Base-by-base conservation (phyloP, 2,329 filamentous ascomycete species). In the Neopestalotiopsis sp. region DNA sequence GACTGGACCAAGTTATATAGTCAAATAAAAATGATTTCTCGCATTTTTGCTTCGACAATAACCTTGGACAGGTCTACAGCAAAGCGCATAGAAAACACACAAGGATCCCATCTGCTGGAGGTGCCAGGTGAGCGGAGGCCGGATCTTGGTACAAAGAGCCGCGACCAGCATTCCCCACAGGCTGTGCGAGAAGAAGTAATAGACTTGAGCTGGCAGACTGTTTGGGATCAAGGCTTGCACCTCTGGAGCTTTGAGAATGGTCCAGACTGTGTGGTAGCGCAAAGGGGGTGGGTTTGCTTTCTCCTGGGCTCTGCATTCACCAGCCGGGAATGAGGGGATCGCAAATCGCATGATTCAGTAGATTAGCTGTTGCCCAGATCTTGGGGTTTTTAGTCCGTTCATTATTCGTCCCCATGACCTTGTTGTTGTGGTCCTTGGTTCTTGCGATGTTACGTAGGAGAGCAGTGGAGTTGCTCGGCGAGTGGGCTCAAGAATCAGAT, bases 301-400 rank as follows among this genome's bases (percentile, higher is more conserved):
- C 45, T 53, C 45, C 20, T 38, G 34, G 10, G 45, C 20, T 53
- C 14, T n/a, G n/a, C 9, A 9, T 10, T 53, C 20, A 53, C 20
- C 17, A 24, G n/a, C 9, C 83, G 2, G 84, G 79, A 0, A 32
- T 83, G 4, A 34, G 24, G 73, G 70, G 5, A 53, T 56, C 1
- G 38, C 68, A 7, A 77, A 76, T 70, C 71, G n/a, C 45, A 53
- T 53, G 45, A 53, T n/a, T 53, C 45, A 53, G n/a, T n/a, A 53
- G 45, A 53, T n/a, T 24, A 6, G 17, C 9, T 17, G 17, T 20
- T 24, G 45, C 45, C 20, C 5, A 53, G 45, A 53, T 53, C 45
- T 53, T 20, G 17, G 45, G n/a, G 45, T 9, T 17, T 53, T 53
- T 53, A 53, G 45, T 53, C 20, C n/a, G 45, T 24, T 53, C 45